Conservation (phyloP, 345 rosid species). For the Eutrema yunnanense region DNA sequence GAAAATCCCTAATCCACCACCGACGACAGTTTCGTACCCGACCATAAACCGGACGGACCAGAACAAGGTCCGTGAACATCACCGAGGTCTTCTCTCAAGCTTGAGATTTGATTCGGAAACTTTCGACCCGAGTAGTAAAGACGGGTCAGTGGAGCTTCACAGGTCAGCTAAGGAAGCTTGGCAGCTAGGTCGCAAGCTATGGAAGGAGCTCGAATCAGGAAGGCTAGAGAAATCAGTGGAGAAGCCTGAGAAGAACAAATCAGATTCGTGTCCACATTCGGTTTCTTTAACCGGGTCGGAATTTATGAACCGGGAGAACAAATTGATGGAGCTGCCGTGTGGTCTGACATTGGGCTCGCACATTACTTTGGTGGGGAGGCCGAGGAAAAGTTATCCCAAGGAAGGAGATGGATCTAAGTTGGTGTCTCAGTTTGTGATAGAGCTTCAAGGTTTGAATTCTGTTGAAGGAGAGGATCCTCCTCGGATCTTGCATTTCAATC, state of each 20-base stretch:
- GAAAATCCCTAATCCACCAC: conserved; percentile 56
- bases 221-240: conserved; percentile 32
- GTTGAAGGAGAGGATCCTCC: conserved; percentile 99
- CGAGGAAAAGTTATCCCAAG: conserved; percentile 48
- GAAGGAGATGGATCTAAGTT: conserved; percentile 43
- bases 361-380: conserved; percentile 79
- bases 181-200: conserved; percentile 63
- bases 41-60: conserved; percentile 17
- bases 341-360: conserved; percentile 89
- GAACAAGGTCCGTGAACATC: conserved; percentile 10
- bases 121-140: conserved; percentile 48
- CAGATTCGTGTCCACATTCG: conserved; percentile 62
- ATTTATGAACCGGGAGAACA: conserved; percentile 38
- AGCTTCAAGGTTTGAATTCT: conserved; percentile 75
- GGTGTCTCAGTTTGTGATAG: conserved; percentile 85
- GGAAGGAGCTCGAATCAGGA: conserved; percentile 61
- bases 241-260: conserved; percentile 34
- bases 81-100: conserved; percentile 46
- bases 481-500: conserved; percentile 79
- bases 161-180: conserved; percentile 68
- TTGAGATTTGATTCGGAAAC: conserved; percentile 49
- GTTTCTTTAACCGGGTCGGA: conserved; percentile 54
- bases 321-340: conserved; percentile 66
- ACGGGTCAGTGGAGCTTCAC: conserved; percentile 68
- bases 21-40: conserved; percentile 35